Evolutionary conservation across 306 rosid species (phyloP).

Genomic region (Aeschynomene evenia): DNA sequence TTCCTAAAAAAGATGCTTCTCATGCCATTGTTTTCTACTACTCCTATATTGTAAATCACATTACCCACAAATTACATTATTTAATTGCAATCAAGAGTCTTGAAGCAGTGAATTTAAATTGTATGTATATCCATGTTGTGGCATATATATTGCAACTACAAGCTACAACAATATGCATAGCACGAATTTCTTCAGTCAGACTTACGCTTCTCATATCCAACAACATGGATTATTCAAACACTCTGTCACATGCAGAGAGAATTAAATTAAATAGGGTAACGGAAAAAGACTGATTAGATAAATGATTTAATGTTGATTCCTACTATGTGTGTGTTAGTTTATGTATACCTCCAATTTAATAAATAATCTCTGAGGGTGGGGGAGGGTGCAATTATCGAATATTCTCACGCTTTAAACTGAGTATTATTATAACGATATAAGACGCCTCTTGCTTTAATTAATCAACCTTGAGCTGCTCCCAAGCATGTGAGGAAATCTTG

Average conservation of each 20-base stretch:
- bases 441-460: slow-evolving; percentile 17
- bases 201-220: slow-evolving; percentile 8
- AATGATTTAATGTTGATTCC: slow-evolving; percentile 38
- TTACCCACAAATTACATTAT: neutral
- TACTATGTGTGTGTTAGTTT: slow-evolving; percentile 24
- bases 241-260: slow-evolving; percentile 41
- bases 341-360: slow-evolving; percentile 20
- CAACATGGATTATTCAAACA: slow-evolving; percentile 33
- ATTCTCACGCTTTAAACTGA: slow-evolving; percentile 58
- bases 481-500: slow-evolving; percentile 51
- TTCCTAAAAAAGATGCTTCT: slow-evolving; percentile 24
- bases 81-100: neutral
- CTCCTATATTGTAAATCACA: neutral
- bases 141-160: neutral
- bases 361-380: slow-evolving; percentile 10
- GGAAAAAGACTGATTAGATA: slow-evolving; percentile 38
- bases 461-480: slow-evolving; percentile 38
- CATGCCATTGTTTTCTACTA: slow-evolving; percentile 4
- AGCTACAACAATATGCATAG: neutral
- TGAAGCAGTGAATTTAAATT: neutral
- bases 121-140: too few species aligned
- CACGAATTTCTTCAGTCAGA: slow-evolving; percentile 18
- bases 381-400: slow-evolving; percentile 51
- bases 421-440: slow-evolving; percentile 16
- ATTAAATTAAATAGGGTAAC: slow-evolving; percentile 6